Evolutionary conservation across 768 basidiomycete species (phyloP).

Genomic region (Pilatotrama ljubarskyi): DNA sequence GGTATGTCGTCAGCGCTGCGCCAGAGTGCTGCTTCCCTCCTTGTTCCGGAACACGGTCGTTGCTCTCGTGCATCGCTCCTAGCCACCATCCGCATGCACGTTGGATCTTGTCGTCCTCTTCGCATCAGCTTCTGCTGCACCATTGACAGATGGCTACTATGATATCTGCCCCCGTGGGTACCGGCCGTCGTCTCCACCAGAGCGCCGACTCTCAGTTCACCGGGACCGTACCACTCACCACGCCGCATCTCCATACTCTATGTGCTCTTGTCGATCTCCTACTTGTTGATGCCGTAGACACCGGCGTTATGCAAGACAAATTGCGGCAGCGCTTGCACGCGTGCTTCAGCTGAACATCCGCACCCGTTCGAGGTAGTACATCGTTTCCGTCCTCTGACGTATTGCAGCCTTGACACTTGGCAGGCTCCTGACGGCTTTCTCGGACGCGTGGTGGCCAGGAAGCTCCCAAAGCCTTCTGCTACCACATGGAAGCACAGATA

Average conservation of each 20-base stretch:
- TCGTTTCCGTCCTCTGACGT: neutral
- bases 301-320: neutral
- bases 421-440: constrained; percentile 9
- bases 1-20: constrained; percentile 21
- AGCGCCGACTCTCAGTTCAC: neutral
- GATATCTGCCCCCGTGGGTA: constrained; percentile 18
- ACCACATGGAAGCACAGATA: neutral
- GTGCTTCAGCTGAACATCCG: neutral
- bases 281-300: neutral
- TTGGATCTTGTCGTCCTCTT: constrained; percentile 3
- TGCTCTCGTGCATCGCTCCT: neutral
- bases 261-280: constrained; percentile 14
- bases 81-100: neutral
- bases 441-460: constrained; percentile 2
- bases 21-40: constrained; percentile 1
- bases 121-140: constrained; percentile 12
- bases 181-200: constrained; percentile 6
- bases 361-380: neutral
- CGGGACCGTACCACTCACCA: constrained; percentile 4
- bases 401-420: constrained; percentile 6
- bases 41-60: neutral
- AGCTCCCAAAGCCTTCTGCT: neutral
- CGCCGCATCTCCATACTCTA: neutral
- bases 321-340: neutral
- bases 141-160: constrained; percentile 21